Conservation (phyloP, 2,329 filamentous ascomycete species). For the Dothidotthia symphoricarpi region DNA sequence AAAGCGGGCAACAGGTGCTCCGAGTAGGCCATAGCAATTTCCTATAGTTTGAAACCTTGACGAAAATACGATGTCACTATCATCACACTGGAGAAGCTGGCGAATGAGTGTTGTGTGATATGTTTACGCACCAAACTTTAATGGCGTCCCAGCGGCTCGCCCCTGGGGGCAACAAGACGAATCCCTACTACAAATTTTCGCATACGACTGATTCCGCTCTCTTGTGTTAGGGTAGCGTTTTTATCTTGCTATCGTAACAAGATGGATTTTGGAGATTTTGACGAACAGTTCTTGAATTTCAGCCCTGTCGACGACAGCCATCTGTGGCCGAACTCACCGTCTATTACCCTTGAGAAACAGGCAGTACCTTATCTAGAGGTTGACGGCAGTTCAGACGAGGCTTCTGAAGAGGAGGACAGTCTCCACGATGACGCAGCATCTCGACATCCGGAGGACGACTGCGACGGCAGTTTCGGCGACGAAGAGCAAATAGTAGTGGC, state of each 20-base stretch:
- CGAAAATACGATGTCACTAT: too few species aligned
- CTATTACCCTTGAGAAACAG: not conserved
- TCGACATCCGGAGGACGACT: not conserved
- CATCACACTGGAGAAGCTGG: too few species aligned
- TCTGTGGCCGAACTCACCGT: not conserved
- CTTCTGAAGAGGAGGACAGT: too few species aligned
- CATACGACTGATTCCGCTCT: not conserved
- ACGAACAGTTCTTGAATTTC: not conserved
- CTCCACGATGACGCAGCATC: not conserved
- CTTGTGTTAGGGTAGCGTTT: not conserved
- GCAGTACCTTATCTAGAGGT: not conserved
- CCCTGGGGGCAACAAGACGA: not conserved
- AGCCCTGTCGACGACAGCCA: not conserved
- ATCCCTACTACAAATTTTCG: not conserved
- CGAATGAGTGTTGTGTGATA: not conserved
- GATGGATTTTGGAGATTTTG: not conserved
- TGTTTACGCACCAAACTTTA: not conserved
- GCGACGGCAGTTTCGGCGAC: conserved; percentile 6
- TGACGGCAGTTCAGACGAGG: not conserved
- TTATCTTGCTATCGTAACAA: not conserved
- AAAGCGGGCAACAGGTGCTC: not conserved
- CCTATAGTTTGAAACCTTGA: too few species aligned
- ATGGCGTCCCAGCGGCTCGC: not conserved
- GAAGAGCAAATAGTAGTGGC: conserved; percentile 6
- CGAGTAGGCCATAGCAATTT: too few species aligned